phyloP scores from a whole-genome alignment of 257 asterid species.

The Salvia miltiorrhiza region DNA sequence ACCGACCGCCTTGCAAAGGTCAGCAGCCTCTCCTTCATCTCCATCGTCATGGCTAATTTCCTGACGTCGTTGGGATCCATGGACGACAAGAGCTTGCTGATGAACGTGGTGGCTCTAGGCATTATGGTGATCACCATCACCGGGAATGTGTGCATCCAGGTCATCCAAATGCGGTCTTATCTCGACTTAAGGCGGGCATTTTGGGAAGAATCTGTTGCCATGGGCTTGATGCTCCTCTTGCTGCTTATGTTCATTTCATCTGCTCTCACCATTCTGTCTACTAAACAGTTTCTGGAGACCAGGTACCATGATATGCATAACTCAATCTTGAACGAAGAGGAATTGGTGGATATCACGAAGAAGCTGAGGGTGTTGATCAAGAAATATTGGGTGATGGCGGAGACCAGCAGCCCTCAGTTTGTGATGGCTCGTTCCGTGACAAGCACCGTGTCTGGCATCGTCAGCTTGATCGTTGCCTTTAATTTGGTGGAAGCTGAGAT shows the following conservation, averaged over 20 bases:
- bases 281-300: constrained; percentile 25
- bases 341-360: constrained; percentile 13
- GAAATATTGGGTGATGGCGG: too few relatives aligned
- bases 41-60: constrained; percentile 33
- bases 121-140: constrained; percentile 34
- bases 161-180: constrained; percentile 26
- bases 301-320: constrained; percentile 32
- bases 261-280: constrained; percentile 26
- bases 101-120: constrained; percentile 33
- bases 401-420: too few relatives aligned
- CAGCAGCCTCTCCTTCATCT: constrained; percentile 33
- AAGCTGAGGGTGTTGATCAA: constrained; percentile 28
- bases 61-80: constrained; percentile 35
- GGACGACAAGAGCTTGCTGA: constrained; percentile 28
- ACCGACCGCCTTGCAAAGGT: constrained; percentile 39
- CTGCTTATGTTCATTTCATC: constrained; percentile 21
- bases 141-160: constrained; percentile 28
- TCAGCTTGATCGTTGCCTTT: constrained; percentile 27
- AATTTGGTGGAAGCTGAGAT: constrained; percentile 27
- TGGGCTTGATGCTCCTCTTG: constrained; percentile 21
- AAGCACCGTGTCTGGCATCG: constrained; percentile 25
- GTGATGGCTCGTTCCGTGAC: constrained; percentile 45
- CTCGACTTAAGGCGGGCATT: neutral
- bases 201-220: neutral
- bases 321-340: constrained; percentile 26